Percentiles rank a stretch among this genome's conserved stretches.
These are phyloP conservation scores for Xylaria sp. DNA, from an alignment of 2,329 filamentous ascomycete genomes.

Conservation along the genomic window DNA sequence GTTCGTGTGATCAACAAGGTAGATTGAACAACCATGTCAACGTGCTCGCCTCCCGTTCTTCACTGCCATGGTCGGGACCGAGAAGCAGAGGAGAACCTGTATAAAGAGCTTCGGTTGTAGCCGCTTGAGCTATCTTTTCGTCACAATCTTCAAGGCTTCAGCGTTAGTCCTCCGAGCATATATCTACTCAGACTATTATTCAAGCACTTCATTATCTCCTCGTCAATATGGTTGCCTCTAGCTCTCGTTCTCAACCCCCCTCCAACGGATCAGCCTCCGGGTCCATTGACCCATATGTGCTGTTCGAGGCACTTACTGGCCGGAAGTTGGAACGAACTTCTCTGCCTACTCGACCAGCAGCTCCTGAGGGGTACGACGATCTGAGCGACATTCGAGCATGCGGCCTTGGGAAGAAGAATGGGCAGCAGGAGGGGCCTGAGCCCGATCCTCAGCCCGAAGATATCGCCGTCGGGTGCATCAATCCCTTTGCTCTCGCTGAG, in stretches of 20 bases:
- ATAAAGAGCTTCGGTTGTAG: conserved; percentile 24
- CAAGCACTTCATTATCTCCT: neutral
- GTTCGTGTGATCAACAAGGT: conserved; percentile 4
- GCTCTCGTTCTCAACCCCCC: conserved; percentile 35
- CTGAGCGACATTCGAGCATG: conserved; percentile 47
- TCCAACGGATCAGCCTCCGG: conserved; percentile 25
- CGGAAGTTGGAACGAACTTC: conserved; percentile 48
- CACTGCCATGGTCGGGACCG: neutral
- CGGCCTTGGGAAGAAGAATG: conserved; percentile 38
- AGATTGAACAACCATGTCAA: neutral
- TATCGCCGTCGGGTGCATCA: conserved; percentile 54
- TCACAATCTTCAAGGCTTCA: conserved; percentile 9
- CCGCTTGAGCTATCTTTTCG: neutral
- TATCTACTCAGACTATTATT: neutral
- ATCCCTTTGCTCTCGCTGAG: conserved; percentile 59
- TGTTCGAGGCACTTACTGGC: conserved; percentile 54
- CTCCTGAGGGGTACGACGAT: conserved; percentile 51
- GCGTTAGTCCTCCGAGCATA: neutral
- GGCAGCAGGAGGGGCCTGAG: conserved; percentile 42
- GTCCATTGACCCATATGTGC: conserved; percentile 52
- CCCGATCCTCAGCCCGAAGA: conserved; percentile 55
- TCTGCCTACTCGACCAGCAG: conserved; percentile 44
- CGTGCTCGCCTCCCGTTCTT: neutral
- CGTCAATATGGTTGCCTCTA: conserved; percentile 42
- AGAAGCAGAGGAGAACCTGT: neutral